Conservation (phyloP, 495 filamentous ascomycete genomes). For the Stereocaulon alpinum region DNA sequence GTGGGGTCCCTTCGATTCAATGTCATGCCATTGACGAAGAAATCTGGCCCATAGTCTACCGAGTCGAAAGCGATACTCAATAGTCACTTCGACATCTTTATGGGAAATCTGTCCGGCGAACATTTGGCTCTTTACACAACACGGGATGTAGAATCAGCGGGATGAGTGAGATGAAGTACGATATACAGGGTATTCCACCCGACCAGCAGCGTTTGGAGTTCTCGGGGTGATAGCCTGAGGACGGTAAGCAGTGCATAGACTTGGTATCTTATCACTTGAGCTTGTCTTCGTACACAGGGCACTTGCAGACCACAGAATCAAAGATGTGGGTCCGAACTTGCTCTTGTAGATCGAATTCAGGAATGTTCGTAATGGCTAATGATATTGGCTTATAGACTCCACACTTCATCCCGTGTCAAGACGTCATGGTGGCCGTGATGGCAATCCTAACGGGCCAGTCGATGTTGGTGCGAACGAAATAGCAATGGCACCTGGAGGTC, state of each 20-base stretch:
- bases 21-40: not conserved
- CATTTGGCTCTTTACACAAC: no score
- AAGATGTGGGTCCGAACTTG: no score
- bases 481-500: constrained; percentile 13
- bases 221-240: constrained; percentile 80
- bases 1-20: not conserved
- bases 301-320: not conserved
- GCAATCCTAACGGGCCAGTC: not conserved
- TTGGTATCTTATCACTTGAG: not conserved
- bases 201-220: constrained; percentile 19
- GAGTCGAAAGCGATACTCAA: no score
- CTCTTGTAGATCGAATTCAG: no score
- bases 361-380: no score
- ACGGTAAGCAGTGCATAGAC: constrained; percentile 38
- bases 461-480: not conserved
- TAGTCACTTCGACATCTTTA: no score
- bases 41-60: no score
- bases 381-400: no score
- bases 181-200: not conserved
- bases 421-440: not conserved
- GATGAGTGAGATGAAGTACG: not conserved
- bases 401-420: no score
- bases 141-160: not conserved
- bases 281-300: not conserved
- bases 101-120: not conserved